Evolutionary conservation across 305 asterid species (phyloP), one percentile per base, ranked within the genome.

Genomic region (Fraxinus dipetala): DNA sequence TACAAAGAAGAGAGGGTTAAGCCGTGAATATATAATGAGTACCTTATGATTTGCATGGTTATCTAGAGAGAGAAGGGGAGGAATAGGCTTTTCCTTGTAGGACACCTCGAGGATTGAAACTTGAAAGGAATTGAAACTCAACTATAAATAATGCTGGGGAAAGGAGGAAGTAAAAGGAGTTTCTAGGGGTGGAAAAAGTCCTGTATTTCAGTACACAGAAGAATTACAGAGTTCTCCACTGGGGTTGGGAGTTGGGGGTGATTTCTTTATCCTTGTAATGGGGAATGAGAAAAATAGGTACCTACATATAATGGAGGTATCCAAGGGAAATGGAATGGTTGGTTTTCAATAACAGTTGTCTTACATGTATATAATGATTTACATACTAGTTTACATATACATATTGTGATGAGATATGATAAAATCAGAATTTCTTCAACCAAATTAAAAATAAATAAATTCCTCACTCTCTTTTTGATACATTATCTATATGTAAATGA

Each of bases 31-130:
- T 72, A 56, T 36, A 69, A 69, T 69, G 75, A 69, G 40, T 13
- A 69, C 22, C 75, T 69, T 69, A 69, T 69, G 13, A 30, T 69
- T 31, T 69, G 75, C 75, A 69, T 69, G 75, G 75, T 69, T 31
- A 30, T 69, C 24, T 5, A 30, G 11, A 69, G 22, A 69, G 75
- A 28, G 36, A 28, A 28, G 20, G 75, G 38, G 38, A n/a, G 40
- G 38, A 11, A 31, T 69, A 69, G 75, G 40, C 75, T 30, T 69
- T 69, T 69, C 34, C 75, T 69, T 69, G 75, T 69, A 4, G 75
- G 75, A 14, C 75, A 69, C 75, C 75, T 69, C 75, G 43, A 69
- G 75, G 16, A 6, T 16, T 69, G 75, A 69, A 69, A 69, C 13
- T 31, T 16, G 22, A 31, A 28, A 30, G 43, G 22, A 31, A 28